A percentile compares a stretch with the other conserved stretches of the same genome.
phyloP scores from a whole-genome alignment of 495 filamentous ascomycete genomes.

The Hypoxylon perforatum region DNA sequence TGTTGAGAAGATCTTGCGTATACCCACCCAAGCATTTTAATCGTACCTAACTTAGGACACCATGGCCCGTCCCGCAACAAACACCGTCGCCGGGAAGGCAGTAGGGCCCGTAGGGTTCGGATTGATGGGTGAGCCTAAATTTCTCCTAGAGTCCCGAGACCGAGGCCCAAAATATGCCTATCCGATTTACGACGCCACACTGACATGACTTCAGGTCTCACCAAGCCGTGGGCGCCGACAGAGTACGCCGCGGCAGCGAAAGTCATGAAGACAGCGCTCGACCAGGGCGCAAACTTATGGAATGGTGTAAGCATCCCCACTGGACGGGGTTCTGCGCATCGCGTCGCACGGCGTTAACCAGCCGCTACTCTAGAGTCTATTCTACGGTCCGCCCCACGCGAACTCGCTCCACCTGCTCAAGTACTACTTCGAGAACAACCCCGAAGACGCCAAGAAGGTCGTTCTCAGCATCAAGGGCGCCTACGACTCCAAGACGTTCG shows the following conservation, averaged over 20 bases:
- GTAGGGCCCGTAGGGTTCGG: conserved; percentile 53
- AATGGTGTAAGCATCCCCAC: conserved; percentile 59
- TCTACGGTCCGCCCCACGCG: conserved; percentile 51
- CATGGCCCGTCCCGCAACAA: background rate
- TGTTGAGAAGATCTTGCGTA: too few species aligned
- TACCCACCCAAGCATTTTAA: too few species aligned
- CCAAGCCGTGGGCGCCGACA: conserved; percentile 64
- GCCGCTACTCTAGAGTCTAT: conserved; percentile 56
- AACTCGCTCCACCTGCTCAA: conserved; percentile 67
- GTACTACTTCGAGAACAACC: conserved; percentile 67
- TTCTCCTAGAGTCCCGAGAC: background rate
- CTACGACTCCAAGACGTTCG: background rate
- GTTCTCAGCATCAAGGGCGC: conserved; percentile 72
- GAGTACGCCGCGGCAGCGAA: conserved; percentile 64
- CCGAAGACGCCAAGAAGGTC: conserved; percentile 66
- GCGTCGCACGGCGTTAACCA: conserved; percentile 2
- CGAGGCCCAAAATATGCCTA: background rate
- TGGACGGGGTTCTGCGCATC: background rate
- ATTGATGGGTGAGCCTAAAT: conserved; percentile 46
- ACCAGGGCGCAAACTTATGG: conserved; percentile 71
- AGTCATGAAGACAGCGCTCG: conserved; percentile 67
- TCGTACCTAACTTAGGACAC: too few species aligned
- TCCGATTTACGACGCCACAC: background rate
- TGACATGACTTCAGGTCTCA: conserved; percentile 61
- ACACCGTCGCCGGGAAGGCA: conserved; percentile 43